Base-by-base conservation (phyloP, 2,329 filamentous ascomycete species). In the Mariannaea elegans region DNA sequence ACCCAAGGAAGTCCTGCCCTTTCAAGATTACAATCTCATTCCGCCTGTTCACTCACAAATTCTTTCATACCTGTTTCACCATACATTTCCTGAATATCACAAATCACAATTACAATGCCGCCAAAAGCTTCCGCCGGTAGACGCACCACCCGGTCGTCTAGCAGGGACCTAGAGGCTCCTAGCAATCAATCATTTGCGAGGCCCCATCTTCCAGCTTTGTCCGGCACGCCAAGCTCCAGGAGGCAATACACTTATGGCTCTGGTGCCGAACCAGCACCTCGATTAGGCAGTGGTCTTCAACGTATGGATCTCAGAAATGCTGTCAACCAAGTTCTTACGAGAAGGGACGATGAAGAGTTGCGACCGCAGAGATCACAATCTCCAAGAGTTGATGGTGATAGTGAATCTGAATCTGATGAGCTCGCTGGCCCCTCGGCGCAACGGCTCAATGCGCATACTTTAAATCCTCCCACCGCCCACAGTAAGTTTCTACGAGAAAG, bases 161-260 rank as follows among this genome's bases (percentile, higher is more conserved):
- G 64, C 9, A 60, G 52, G 32, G 69, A 71, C 16, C 64, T 64
- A 2, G 69, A 72, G 8, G 45, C 55, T 9, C 19, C 29, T 55
- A 64, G 7, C 39, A 51, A 23, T 42, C 56, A 9, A 62, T 45
- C 31, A 18, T 41, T 72, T 27, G 55, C 63, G 14, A 56, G 65
- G 12, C 69, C 70, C 13, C 59, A 67, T 9, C 48, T 72, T 12
- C 71, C 72, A 1, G 16, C 47, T 4, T 56, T 75, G 4, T 44
- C 60, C 32, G 76, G 73, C 3, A 77, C 76, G 0, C 75, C 76
- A 5, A 76, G 74, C 42, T 70, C 74, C 10, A 69, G 75, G 27
- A 69, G 76, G 36, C 75, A 77, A 59, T 78, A 77, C 56, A 71
- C 75, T 1, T 78, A 78, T 64, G 76, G 76, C 31, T 73, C 76